phyloP scores from a whole-genome alignment of 1,284 basidiomycete genomes.

The Schizophyllum amplum region DNA sequence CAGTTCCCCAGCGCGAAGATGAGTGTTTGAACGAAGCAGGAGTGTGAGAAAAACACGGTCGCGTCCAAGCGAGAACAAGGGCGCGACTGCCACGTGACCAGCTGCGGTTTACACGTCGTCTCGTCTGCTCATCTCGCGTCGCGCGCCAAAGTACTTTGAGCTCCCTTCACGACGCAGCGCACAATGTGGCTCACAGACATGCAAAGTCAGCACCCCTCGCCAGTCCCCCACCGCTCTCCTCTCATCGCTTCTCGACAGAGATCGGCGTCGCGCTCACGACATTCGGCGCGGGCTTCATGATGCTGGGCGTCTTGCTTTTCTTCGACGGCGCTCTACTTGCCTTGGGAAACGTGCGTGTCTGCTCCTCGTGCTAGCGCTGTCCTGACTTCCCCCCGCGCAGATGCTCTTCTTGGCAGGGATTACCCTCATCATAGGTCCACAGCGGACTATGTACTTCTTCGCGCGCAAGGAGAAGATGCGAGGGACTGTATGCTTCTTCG shows the following conservation, averaged over 20 bases:
- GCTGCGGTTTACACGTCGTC: neutral
- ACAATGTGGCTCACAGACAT: conserved; percentile 38
- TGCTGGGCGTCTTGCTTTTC: conserved; percentile 92
- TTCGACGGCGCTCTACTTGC: conserved; percentile 97
- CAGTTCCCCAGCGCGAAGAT: neutral
- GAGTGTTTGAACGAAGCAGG: too few relatives aligned
- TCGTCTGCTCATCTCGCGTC: neutral
- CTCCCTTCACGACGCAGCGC: neutral
- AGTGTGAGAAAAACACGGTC: neutral
- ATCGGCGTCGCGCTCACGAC: conserved; percentile 96
- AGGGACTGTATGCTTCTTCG: conserved; percentile 89
- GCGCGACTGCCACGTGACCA: neutral
- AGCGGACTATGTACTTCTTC: conserved; percentile 98
- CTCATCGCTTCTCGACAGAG: conserved; percentile 40
- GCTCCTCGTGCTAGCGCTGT: conserved; percentile 4
- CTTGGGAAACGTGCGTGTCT: conserved; percentile 77
- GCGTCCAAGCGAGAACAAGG: neutral
- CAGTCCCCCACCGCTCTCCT: conserved; percentile 1
- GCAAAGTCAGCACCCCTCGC: conserved; percentile 27
- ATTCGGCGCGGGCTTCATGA: conserved; percentile 95
- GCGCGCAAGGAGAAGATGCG: conserved; percentile 92
- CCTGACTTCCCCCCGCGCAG: conserved; percentile 31
- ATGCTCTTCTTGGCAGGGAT: conserved; percentile 89
- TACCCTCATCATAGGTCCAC: conserved; percentile 90
- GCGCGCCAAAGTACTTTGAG: neutral